Base-by-base conservation (phyloP, 2,329 filamentous ascomycete genomes). In the Neocatenulostroma microsporum region DNA sequence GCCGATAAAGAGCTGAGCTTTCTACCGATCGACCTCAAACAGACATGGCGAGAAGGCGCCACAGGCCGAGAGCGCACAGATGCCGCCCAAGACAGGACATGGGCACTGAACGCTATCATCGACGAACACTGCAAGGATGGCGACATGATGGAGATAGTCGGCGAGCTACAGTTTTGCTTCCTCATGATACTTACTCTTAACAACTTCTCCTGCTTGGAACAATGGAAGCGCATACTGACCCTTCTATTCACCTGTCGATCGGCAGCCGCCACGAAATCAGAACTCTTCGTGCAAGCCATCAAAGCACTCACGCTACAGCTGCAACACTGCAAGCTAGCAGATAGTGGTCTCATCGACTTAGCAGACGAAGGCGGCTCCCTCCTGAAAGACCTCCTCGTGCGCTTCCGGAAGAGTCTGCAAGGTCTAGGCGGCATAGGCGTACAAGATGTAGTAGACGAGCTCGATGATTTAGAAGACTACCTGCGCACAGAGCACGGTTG, bases 201-300 rank as follows among this genome's bases (percentile, higher is more conserved):
- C 62, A 81, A 80, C 51, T 78, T 73, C 52, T 78, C 75, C 2
- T 80, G 76, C 49, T 58, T 80, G 3, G 74, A 80, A 53, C 76
- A 80, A 51, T 81, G 77, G 77, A 78, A 76, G 50, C 61, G 77
- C 24, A 46, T 80, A 9, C 57, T 80, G 8, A 60, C 60, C 1
- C 57, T 81, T 17, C 58, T 78, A 5, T 60, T 80, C 33, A 80
- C 75, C 0, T 78, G 72, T 47, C 64, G 62, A 13, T 54, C 53
- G 26, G 75, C 75, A 2, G 63, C 78, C 12, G 39, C 47, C 8
- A 62, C 69, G 15, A 60, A 67, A 2, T 60, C 70, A 20, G 51
- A 51, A 3, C 67, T 78, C 36, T 78, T 77, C 53, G 56, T 67
- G n/a, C 60, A 68, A 9, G 59, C 72, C 5, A 48, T 80, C 15